These are phyloP conservation scores for Auriculariales sp. DNA, from an alignment of 768 basidiomycete genomes.

Conservation along the genomic window DNA sequence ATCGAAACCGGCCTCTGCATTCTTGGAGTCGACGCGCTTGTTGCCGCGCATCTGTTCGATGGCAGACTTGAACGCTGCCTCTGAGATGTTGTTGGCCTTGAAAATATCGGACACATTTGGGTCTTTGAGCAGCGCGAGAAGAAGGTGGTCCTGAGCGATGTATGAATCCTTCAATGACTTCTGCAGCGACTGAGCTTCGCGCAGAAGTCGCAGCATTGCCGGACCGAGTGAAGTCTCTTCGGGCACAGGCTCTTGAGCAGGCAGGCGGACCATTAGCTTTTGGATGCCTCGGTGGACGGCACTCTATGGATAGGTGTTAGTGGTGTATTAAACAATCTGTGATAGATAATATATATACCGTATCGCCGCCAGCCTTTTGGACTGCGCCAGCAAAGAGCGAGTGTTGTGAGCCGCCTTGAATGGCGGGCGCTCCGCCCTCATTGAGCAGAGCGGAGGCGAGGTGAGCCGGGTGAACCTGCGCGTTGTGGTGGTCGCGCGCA, in stretches of 20 bases:
- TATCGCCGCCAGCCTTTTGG: slow-evolving; percentile 73
- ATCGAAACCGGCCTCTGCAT: slow-evolving; percentile 86
- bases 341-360: slow-evolving; percentile 29
- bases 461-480: slow-evolving; percentile 77
- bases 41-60: slow-evolving; percentile 73
- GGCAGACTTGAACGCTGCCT: slow-evolving; percentile 57
- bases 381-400: slow-evolving; percentile 70
- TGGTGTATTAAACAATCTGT: not conserved
- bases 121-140: slow-evolving; percentile 75
- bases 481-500: slow-evolving; percentile 73
- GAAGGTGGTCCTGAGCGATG: slow-evolving; percentile 84
- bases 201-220: slow-evolving; percentile 43
- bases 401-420: not conserved
- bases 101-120: slow-evolving; percentile 47
- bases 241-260: slow-evolving; percentile 73
- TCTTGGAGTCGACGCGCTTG: slow-evolving; percentile 68
- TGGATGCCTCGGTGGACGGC: slow-evolving; percentile 58
- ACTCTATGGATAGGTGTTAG: slow-evolving; percentile 19
- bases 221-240: slow-evolving; percentile 58
- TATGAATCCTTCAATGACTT: slow-evolving; percentile 84
- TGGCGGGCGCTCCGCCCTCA: slow-evolving; percentile 26
- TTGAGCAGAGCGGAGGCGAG: slow-evolving; percentile 70
- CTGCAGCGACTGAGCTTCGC: slow-evolving; percentile 61
- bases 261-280: slow-evolving; percentile 64
- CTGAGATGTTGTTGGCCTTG: slow-evolving; percentile 63